Evolutionary conservation across 768 basidiomycete genomes (phyloP), one percentile per base, ranked within the genome.

Genomic region (Mycena sanguinolenta): DNA sequence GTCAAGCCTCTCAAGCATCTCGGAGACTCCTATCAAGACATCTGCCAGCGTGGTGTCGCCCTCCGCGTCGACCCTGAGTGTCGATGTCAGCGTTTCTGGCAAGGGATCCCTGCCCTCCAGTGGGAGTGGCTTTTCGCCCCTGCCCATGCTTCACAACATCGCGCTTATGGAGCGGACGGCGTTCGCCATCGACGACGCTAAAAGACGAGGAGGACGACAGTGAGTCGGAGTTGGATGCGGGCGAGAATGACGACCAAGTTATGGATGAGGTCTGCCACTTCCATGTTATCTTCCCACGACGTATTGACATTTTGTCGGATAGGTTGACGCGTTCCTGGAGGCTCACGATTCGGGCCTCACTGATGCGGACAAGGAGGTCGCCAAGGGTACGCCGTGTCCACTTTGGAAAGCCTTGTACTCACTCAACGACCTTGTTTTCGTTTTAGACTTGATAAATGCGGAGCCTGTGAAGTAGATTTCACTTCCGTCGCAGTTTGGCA

Each of bases 181-280:
- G 72, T 99, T 99, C 78, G 95, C 95, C n/a, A 98, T 99, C 69
- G 98, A 99, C 77, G 95, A 96, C 80, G 95, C 92, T 4, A 92
- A n/a, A 91, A 61, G 94, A 95, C 66, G 93, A 92, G 14, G 94
- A 94, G 30, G 91, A 91, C 0, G 92, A 94, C 81, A 91, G 77
- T 82, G 90, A 78, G 9, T 89, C 86, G 7, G 90, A 88, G 30
- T 83, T 82, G 17, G 87, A 84, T 50, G 88, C 82, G 17, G 87
- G 81, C 28, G 89, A 86, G 58, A 90, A 89, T 54, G 91, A 92
- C 65, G 91, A 92, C 71, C 90, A 89, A 66, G 95, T 97, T 55
- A 88, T 98, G 91, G 95, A 97, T 76, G 96, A 97, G 86, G 94
- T 92, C 65, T 67, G 86, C 27, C 53, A 69, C 52, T 46, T 63